These are phyloP conservation scores for Buddleja alternifolia DNA, from an alignment of 257 asterid genomes.

Conservation along the genomic window DNA sequence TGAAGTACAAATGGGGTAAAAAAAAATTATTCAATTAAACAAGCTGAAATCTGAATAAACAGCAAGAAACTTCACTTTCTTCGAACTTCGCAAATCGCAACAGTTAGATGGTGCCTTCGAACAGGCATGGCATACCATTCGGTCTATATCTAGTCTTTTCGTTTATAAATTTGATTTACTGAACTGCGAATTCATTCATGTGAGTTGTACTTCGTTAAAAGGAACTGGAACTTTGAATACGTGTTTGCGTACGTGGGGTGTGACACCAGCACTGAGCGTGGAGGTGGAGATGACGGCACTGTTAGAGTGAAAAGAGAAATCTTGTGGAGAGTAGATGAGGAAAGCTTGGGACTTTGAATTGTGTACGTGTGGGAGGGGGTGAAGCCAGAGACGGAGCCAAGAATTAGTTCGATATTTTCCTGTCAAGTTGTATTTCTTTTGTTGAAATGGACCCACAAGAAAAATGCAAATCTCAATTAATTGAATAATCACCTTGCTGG, in stretches of 20 bases:
- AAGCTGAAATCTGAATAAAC: neutral
- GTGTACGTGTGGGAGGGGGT: too few species aligned
- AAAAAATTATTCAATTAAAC: neutral
- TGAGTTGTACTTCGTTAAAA: neutral
- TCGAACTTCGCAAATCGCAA: neutral
- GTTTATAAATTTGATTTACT: neutral
- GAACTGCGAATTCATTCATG: neutral
- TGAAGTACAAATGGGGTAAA: too few species aligned
- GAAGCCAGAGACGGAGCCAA: too few species aligned
- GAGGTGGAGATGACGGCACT: too few species aligned
- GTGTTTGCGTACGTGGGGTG: too few species aligned
- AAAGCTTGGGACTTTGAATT: too few species aligned
- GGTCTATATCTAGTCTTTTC: neutral
- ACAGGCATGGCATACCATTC: neutral
- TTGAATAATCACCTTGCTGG: neutral
- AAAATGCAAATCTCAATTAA: neutral
- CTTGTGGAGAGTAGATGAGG: too few species aligned
- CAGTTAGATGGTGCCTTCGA: neutral
- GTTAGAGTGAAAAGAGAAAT: too few species aligned
- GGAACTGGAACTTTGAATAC: neutral
- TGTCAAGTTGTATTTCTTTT: neutral
- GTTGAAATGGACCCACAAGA: neutral
- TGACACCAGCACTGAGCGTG: too few species aligned
- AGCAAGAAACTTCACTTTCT: neutral
- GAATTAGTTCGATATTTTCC: neutral